Evolutionary conservation across 441 rosid species (phyloP), one percentile per base, ranked within the genome.

Genomic region (Capsella rubella): DNA sequence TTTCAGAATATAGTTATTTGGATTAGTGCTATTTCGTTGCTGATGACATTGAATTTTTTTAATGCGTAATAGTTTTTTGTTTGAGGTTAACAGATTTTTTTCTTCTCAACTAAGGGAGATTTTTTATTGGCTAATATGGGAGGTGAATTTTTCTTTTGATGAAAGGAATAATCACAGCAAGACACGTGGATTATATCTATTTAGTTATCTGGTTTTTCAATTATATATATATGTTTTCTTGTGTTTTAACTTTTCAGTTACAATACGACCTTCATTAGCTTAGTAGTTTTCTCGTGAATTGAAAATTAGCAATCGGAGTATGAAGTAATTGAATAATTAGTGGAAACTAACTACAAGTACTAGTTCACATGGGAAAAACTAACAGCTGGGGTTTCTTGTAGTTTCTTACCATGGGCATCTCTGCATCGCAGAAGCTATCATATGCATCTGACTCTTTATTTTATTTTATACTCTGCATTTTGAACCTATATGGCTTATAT

Each of bases 361-460:
- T 65, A 71, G 8, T 55, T 53, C 69, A 74, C 71, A 74, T 77
- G 66, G 61, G 18, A 74, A 55, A 46, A 56, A 46, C 60, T 13
- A 76, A 35, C 70, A 76, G 71, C 67, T 55, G 75, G 71, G 46
- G 46, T 40, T 76, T 55, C 58, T 14, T 40, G 65, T 69, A 76
- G 71, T 62, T 68, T 62, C 76, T 70, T 64, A 70, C 74, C 51
- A 68, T 68, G 64, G 74, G 78, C 78, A 67, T 75, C 74, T 75
- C 74, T 75, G 78, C 62, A 60, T 3, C 8, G 57, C 64, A 60
- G 69, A 21, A 67, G 57, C 43, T 60, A 32, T 75, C 74, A 75
- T 75, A 68, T 75, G 74, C 79, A 21, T 61, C 79, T 68, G 74
- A 75, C 79, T 75, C 64, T 25, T 43, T 49, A 47, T 6, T 47